Evolutionary conservation across 805 yeast genomes (phyloP), one percentile per base, ranked within the genome.

Genomic region (Isabelozyma pseudorhagii): DNA sequence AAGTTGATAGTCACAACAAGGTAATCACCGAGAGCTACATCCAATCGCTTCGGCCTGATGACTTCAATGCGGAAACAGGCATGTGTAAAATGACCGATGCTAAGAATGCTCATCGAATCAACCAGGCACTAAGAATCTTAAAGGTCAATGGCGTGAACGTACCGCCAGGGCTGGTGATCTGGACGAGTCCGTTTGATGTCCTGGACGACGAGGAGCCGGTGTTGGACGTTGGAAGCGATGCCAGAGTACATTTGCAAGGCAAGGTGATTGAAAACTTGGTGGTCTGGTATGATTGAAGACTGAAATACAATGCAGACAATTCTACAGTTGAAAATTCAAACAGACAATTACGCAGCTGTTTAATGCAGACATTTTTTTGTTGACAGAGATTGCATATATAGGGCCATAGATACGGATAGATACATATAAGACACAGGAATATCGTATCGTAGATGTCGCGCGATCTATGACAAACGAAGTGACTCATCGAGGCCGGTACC

Each of bases 1-100:
- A 60, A 1, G 51, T 80, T 13, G 85, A 83, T 53, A 45, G 64
- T 0, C 50, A 50, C 18, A 80, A 80, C 44, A 51, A 56, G 1
- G 44, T 55, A 8, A 62, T 79, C 8, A 63, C 68, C 1, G 47
- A 53, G 8, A 64, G 66, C 7, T 65, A 58, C 48, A 50, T 71
- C 1, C 45, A 49, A 8, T 25, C 46, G 15, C 28, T 57, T 18
- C 36, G 54, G 41, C 44, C 51, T 21, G 50, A 40, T 36, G 50
- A 53, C 25, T 46, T 46, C 29, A 40, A 15, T 10, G 43, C 14
- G 31, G 38, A 28, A 5, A 25, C 21, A 9, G 46, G 47, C 21
- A 17, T 46, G 17, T 46, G 44, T 17, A 14, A 38, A 34, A 38
- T 10, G 21, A 46, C 21, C 44, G 14, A 38, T 38, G 31, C 31